Percentiles rank a stretch among this genome's conserved stretches.
Evolutionary conservation across 1,284 basidiomycete species (phyloP).

Genomic region (Tausonia pullulans): DNA sequence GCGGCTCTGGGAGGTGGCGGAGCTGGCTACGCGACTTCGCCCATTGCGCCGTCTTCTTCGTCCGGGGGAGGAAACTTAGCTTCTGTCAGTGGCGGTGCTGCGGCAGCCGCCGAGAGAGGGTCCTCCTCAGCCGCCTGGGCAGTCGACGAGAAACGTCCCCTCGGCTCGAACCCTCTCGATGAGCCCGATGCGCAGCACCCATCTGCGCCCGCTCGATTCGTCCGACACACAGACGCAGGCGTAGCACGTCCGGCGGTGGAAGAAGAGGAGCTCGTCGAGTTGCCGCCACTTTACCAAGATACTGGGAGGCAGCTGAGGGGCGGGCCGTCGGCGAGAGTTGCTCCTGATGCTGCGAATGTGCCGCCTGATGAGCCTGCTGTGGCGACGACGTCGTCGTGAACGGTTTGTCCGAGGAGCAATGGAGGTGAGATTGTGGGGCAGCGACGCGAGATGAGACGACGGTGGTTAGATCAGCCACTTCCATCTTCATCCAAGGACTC

Average conservation of each 20-base stretch:
- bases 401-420: no score
- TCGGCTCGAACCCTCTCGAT: neutral
- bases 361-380: no score
- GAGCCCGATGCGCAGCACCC: neutral
- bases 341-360: no score
- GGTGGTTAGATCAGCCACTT: no score
- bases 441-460: no score
- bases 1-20: no score
- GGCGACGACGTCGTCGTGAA: no score
- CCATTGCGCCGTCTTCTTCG: neutral
- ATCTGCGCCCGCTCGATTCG: constrained; percentile 1
- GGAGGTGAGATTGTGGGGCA: no score
- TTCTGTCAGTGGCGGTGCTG: neutral
- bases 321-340: no score
- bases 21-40: no score
- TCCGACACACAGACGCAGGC: constrained; percentile 13
- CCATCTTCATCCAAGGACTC: no score
- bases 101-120: neutral
- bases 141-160: neutral
- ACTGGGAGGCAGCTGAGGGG: neutral
- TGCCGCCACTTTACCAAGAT: constrained; percentile 12
- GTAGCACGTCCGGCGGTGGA: neutral
- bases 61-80: neutral
- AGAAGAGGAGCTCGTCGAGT: constrained; percentile 7
- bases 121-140: constrained; percentile 2